phyloP scores from a whole-genome alignment of 768 basidiomycete genomes.

The Phylloporus rhodoxanthus region DNA sequence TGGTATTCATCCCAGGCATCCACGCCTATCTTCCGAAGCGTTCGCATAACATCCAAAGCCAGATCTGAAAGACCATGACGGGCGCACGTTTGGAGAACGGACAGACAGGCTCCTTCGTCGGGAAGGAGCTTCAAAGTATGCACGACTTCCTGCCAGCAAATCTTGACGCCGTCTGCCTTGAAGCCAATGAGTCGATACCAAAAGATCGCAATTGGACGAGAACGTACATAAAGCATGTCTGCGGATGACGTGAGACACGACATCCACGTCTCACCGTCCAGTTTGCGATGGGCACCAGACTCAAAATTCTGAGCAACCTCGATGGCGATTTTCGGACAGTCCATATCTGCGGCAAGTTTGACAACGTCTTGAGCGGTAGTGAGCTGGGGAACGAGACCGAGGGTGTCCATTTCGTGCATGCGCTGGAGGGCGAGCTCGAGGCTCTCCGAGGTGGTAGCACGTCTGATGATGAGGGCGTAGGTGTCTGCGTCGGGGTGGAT shows the following conservation, averaged over 20 bases:
- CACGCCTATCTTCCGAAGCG: constrained; percentile 45
- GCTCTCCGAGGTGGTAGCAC: constrained; percentile 42
- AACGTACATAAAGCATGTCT: constrained; percentile 60
- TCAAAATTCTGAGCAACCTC: constrained; percentile 66
- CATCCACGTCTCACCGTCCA: constrained; percentile 57
- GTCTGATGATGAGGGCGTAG: constrained; percentile 49
- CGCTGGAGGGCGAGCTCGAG: constrained; percentile 62
- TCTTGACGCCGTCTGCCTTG: constrained; percentile 61
- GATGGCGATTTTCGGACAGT: constrained; percentile 61
- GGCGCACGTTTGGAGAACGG: constrained; percentile 67
- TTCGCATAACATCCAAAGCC: constrained; percentile 57
- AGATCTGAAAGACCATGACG: constrained; percentile 68
- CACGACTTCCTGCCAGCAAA: constrained; percentile 58
- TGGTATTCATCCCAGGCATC: constrained; percentile 62
- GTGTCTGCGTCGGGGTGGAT: constrained; percentile 48
- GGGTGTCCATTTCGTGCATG: constrained; percentile 51
- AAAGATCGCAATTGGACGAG: neutral
- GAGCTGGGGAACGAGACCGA: constrained; percentile 46
- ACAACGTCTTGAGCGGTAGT: constrained; percentile 49
- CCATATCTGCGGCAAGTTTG: constrained; percentile 44
- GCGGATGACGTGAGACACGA: constrained; percentile 62
- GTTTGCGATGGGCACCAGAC: constrained; percentile 41
- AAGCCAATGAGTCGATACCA: neutral
- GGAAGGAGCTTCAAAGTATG: constrained; percentile 48
- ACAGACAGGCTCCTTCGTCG: constrained; percentile 68